Evolutionary conservation across 2,329 filamentous ascomycete species (phyloP), one percentile per base, ranked within the genome.

Genomic region (Epicoccum sorghinum): DNA sequence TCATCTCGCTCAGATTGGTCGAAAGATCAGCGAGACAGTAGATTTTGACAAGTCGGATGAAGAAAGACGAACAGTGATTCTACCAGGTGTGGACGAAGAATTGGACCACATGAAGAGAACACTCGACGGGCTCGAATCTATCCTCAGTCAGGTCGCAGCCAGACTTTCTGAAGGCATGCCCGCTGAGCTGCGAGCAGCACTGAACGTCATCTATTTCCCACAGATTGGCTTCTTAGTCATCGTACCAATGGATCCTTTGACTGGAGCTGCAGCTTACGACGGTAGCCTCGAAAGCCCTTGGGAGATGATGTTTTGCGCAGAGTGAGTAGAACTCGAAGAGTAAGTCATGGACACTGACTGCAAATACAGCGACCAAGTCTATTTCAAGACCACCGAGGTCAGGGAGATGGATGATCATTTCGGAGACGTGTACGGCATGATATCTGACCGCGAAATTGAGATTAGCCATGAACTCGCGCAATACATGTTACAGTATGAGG

Each of bases 401-500:
- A 82, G 79, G 53, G 87, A 93, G 58, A 83, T 99, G 74, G 93
- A 98, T 67, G 80, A 83, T 8, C 83, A 89, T 52, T 87, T 91
- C 61, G 95, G 95, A 9, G 93, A 98, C 71, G 83, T 96, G 27
- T 93, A 93, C 65, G 87, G 89, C 33, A 82, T 86, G 52, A 96
- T 99, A 51, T 89, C 90, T 89, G 93, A 96, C 67, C 86, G 86
- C 50, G 93, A 99, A 71, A 93, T 97, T 39, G 90, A 96, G 62
- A 90, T 98, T 38, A 83, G 95, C 0, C 89, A 97, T 65, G 79
- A 83, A 3, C 83, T 99, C 27, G 86, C 90, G 1, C 84, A 89
- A 41, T 81, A 80, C 33, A 79, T 97, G 13, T 78, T 97, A 0
- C 78, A 86, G 57, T 84, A 89, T 59, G 87, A 93, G 67, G 78